These are phyloP conservation scores for Umbelopsis sp. DNA, from an alignment of 371 early-diverging fungal species.

Conservation along the genomic window DNA sequence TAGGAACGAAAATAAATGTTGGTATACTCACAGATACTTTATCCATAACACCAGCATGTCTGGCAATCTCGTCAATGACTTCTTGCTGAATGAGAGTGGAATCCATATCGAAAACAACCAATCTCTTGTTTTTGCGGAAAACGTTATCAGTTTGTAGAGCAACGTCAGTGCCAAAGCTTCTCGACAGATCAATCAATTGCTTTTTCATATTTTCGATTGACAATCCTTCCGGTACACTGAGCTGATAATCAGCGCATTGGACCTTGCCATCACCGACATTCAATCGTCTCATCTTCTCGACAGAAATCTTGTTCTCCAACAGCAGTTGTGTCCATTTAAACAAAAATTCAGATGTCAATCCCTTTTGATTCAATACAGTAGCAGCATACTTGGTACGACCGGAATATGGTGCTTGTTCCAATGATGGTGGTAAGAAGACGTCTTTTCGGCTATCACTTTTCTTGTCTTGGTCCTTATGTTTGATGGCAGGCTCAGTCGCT, in stretches of 20 bases:
- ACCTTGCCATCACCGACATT: constrained; percentile 61
- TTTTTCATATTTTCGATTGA: constrained; percentile 66
- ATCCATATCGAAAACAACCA: constrained; percentile 98
- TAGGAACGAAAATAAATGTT: background rate
- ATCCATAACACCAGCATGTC: constrained; percentile 87
- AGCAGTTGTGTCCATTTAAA: constrained; percentile 76
- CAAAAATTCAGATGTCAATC: constrained; percentile 71
- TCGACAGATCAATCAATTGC: constrained; percentile 72
- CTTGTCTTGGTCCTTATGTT: constrained; percentile 29
- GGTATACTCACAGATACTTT: constrained; percentile 79
- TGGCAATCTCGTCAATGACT: constrained; percentile 97
- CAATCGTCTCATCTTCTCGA: constrained; percentile 79
- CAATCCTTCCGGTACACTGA: constrained; percentile 73
- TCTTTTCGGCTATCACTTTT: constrained; percentile 38
- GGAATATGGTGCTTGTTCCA: constrained; percentile 86
- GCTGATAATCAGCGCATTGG: constrained; percentile 76
- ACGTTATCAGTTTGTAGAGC: constrained; percentile 88
- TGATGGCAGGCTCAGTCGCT: constrained; percentile 56
- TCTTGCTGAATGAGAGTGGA: constrained; percentile 97
- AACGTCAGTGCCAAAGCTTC: constrained; percentile 77
- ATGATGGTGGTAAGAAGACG: constrained; percentile 51
- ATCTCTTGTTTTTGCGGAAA: constrained; percentile 86
- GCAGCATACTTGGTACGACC: constrained; percentile 81
- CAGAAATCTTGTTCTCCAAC: constrained; percentile 71
- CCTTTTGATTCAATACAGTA: constrained; percentile 80